A percentile compares a stretch with the other conserved stretches of the same genome.
phyloP scores from a whole-genome alignment of 2,329 filamentous ascomycete species.

The Pyrenophora graminea region DNA sequence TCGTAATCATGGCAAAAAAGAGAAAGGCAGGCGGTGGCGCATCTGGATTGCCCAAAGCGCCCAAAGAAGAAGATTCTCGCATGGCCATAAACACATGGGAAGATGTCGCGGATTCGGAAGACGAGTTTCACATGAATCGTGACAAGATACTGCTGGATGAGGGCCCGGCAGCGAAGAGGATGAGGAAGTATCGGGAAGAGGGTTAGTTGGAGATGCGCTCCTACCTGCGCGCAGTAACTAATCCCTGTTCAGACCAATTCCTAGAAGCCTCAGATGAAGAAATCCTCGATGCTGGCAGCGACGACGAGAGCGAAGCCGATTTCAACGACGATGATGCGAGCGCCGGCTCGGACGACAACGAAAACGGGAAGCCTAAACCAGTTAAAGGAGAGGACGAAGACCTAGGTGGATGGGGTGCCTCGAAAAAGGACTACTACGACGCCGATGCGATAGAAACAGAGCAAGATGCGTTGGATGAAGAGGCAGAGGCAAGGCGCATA shows the following conservation, averaged over 20 bases:
- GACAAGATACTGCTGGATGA: conserved; percentile 89
- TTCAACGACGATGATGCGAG: conserved; percentile 46
- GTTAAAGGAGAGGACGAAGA: conserved; percentile 62
- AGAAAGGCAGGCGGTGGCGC: conserved; percentile 68
- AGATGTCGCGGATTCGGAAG: conserved; percentile 90
- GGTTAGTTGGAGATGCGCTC: conserved; percentile 44
- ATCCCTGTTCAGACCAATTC: conserved; percentile 54
- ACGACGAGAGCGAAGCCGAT: conserved; percentile 49
- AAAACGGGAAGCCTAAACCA: conserved; percentile 35
- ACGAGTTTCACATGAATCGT: conserved; percentile 86
- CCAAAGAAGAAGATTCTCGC: conserved; percentile 54
- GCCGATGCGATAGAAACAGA: conserved; percentile 76
- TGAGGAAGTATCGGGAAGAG: conserved; percentile 71
- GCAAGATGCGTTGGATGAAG: conserved; percentile 83
- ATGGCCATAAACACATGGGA: conserved; percentile 67
- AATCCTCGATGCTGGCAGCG: conserved; percentile 58
- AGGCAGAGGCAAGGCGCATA: conserved; percentile 82
- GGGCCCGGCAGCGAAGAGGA: conserved; percentile 75
- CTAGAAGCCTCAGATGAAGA: conserved; percentile 67
- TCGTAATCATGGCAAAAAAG: conserved; percentile 56
- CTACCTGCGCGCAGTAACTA: neutral
- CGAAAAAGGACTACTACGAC: conserved; percentile 90
- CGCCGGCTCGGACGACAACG: conserved; percentile 40
- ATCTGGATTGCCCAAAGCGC: conserved; percentile 42
- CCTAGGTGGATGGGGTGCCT: conserved; percentile 80